Evolutionary conservation across 1,139 yeast genomes (phyloP).

Genomic region (Petasospora fabianii): DNA sequence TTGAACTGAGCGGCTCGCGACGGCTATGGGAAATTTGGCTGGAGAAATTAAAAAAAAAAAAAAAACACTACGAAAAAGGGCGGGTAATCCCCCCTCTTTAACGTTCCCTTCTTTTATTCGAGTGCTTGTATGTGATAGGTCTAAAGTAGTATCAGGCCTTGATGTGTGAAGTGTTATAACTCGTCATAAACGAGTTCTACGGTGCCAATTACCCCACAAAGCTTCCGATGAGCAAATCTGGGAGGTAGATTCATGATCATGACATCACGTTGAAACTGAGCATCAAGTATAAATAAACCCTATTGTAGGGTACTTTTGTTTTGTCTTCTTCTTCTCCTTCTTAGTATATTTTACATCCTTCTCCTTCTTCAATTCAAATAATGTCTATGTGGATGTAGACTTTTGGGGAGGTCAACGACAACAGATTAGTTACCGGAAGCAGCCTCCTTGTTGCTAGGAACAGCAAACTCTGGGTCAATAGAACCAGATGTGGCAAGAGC

Average conservation of each 20-base stretch:
- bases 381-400: neutral
- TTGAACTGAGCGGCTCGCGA: no score
- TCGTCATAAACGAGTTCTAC: no score
- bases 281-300: neutral
- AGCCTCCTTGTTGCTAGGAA: conserved; percentile 6
- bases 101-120: no score
- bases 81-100: conserved; percentile 1
- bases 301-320: neutral
- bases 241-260: neutral
- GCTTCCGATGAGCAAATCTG: neutral
- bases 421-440: conserved; percentile 6
- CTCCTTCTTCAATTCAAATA: neutral
- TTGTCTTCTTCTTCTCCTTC: no score
- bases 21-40: neutral
- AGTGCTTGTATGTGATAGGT: no score
- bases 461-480: conserved; percentile 15
- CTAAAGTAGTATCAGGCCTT: neutral
- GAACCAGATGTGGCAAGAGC: conserved; percentile 31
- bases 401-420: neutral
- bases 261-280: neutral
- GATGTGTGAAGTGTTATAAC: no score
- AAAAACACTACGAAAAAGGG: neutral
- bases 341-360: no score
- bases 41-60: neutral
- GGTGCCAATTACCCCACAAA: neutral